Conservation (phyloP, 148 eudicot genomes). For the Cornus kousa region DNA sequence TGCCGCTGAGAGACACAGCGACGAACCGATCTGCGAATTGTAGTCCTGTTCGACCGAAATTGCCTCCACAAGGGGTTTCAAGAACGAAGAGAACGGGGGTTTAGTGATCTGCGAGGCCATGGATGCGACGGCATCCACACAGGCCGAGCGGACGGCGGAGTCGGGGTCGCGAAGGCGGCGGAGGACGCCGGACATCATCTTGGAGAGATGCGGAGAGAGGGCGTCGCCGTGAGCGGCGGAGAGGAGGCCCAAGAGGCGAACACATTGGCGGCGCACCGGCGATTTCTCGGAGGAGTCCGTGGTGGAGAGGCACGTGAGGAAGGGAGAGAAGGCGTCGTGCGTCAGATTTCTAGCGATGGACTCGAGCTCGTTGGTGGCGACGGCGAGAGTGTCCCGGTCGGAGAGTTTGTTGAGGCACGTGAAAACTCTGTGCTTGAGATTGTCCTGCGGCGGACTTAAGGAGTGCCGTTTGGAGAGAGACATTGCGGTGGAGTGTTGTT, state of each 20-base stretch:
- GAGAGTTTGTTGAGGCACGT: conserved; percentile 54
- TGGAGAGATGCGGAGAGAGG: conserved; percentile 44
- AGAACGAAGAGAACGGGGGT: conserved; percentile 24
- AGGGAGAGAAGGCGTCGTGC: conserved; percentile 35
- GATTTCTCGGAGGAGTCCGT: conserved; percentile 47
- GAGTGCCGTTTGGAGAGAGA: conserved; percentile 16
- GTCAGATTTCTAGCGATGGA: conserved; percentile 37
- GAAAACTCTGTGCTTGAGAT: conserved; percentile 47
- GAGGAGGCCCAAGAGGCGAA: conserved; percentile 38
- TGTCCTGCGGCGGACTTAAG: conserved; percentile 18
- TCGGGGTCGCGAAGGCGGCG: conserved; percentile 58
- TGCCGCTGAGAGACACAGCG: conserved; percentile 48
- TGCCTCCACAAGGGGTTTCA: conserved; percentile 35
- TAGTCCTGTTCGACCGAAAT: conserved; percentile 45
- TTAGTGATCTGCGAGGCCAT: conserved; percentile 30
- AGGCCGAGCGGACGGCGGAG: conserved; percentile 48
- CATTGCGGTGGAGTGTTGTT: conserved; percentile 9
- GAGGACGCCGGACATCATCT: conserved; percentile 40
- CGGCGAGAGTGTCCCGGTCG: conserved; percentile 58
- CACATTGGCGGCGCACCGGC: conserved; percentile 46
- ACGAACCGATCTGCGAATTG: conserved; percentile 50
- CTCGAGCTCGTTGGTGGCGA: conserved; percentile 44
- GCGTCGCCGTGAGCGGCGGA: conserved; percentile 30
- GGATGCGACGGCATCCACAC: conserved; percentile 23
- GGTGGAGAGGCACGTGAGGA: conserved; percentile 44